A percentile compares a stretch with the other conserved stretches of the same genome.
Conservation (phyloP, 1,284 basidiomycete species). For the Mycosarcoma maydis region DNA sequence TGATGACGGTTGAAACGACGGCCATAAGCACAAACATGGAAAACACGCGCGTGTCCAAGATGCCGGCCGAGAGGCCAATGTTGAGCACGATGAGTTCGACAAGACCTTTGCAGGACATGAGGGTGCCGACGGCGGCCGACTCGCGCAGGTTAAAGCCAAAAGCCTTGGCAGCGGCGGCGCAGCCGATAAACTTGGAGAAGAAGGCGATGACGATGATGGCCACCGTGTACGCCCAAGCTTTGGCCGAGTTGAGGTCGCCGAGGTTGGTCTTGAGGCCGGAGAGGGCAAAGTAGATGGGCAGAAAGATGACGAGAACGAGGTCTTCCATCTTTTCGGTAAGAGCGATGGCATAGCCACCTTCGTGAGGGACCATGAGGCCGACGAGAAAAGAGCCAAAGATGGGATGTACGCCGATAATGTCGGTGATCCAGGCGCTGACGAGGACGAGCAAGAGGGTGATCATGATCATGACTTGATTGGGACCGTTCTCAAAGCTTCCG, state of each 20-base stretch:
- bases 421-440: conserved; percentile 83
- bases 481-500: conserved; percentile 79
- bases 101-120: conserved; percentile 94
- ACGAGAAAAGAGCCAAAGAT: conserved; percentile 86
- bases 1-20: conserved; percentile 84
- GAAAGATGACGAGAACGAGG: conserved; percentile 71
- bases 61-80: conserved; percentile 81
- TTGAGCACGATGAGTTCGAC: conserved; percentile 84
- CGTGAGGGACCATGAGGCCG: conserved; percentile 86
- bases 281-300: conserved; percentile 85
- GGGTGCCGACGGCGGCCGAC: conserved; percentile 82
- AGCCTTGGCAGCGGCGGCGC: conserved; percentile 73
- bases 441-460: conserved; percentile 79
- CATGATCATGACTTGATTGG: conserved; percentile 82
- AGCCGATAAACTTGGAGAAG: conserved; percentile 74
- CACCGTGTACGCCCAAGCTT: conserved; percentile 86
- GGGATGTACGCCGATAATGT: conserved; percentile 88
- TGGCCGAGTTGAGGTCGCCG: conserved; percentile 69
- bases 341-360: conserved; percentile 77
- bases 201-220: conserved; percentile 84
- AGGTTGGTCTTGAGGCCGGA: conserved; percentile 87
- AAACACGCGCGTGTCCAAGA: conserved; percentile 76
- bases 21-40: conserved; percentile 92
- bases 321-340: conserved; percentile 72
- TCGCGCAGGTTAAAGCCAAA: conserved; percentile 81